A percentile compares a stretch with the other conserved stretches of the same genome.
These are phyloP conservation scores for Ophiocordyceps polyrhachis-furcata DNA, from an alignment of 2,329 filamentous ascomycete species.

Conservation along the genomic window DNA sequence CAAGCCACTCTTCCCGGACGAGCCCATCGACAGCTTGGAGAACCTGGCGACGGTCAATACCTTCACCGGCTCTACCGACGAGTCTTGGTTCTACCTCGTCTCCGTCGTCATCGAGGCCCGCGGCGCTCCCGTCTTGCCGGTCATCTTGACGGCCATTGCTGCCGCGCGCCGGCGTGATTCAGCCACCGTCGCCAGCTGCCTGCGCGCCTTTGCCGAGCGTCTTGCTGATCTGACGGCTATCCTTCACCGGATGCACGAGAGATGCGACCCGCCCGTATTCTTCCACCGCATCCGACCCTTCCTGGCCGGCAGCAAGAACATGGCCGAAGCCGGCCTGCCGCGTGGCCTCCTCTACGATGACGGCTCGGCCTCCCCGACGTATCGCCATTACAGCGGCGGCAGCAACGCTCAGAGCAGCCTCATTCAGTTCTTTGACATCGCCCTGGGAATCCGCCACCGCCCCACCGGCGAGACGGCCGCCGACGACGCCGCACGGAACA, in stretches of 20 bases:
- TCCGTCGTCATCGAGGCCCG: slow-evolving; percentile 91
- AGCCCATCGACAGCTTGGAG: slow-evolving; percentile 64
- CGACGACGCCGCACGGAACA: slow-evolving; percentile 21
- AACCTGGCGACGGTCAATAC: slow-evolving; percentile 79
- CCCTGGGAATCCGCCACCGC: slow-evolving; percentile 74
- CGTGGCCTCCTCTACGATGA: slow-evolving; percentile 77
- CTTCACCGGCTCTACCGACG: slow-evolving; percentile 85
- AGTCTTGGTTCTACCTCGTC: slow-evolving; percentile 97
- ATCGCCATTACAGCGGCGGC: slow-evolving; percentile 76
- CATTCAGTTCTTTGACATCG: slow-evolving; percentile 93
- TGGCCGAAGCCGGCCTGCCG: slow-evolving; percentile 82
- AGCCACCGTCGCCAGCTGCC: slow-evolving; percentile 51
- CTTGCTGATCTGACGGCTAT: slow-evolving; percentile 68
- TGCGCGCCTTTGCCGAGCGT: slow-evolving; percentile 71
- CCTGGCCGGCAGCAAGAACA: slow-evolving; percentile 91
- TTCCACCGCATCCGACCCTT: slow-evolving; percentile 94
- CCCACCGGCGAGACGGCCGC: slow-evolving; percentile 59
- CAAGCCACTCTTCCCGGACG: slow-evolving; percentile 72
- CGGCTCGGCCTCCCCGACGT: slow-evolving; percentile 46
- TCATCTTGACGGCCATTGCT: slow-evolving; percentile 76
- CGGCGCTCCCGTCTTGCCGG: slow-evolving; percentile 66
- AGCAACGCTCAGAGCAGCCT: slow-evolving; percentile 95
- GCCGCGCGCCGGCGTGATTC: slow-evolving; percentile 57
- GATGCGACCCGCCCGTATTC: slow-evolving; percentile 85
- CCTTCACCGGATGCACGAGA: slow-evolving; percentile 82